Evolutionary conservation across 176 grass and related monocot species (phyloP).

Genomic region (Sorghum bicolor): DNA sequence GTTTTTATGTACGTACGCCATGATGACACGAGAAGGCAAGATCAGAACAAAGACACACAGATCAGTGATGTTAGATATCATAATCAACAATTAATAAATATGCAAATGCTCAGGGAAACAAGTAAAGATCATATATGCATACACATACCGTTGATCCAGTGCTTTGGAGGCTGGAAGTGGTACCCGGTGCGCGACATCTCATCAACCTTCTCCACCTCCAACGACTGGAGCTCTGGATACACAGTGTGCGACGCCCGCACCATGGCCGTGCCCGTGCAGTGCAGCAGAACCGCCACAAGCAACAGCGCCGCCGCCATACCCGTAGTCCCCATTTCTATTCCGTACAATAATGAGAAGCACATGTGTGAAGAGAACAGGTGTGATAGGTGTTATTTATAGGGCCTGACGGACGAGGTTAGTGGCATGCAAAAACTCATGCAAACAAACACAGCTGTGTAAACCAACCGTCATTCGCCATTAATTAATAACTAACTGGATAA

Average conservation of each 20-base stretch:
- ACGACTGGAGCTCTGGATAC: constrained; percentile 30
- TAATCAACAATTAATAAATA: neutral
- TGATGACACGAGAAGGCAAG: neutral
- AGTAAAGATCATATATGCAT: neutral
- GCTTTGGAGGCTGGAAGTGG: constrained; percentile 55
- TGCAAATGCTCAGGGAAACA: neutral
- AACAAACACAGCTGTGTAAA: too few relatives aligned
- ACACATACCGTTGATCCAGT: constrained; percentile 61
- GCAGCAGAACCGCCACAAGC: neutral
- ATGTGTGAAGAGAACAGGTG: too few relatives aligned
- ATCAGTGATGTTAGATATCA: neutral
- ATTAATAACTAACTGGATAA: too few relatives aligned
- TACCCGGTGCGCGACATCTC: constrained; percentile 42
- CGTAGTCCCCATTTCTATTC: too few relatives aligned
- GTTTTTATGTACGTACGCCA: neutral
- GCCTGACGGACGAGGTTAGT: too few relatives aligned
- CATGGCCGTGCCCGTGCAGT: too few relatives aligned
- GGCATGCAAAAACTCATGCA: too few relatives aligned
- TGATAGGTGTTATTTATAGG: too few relatives aligned
- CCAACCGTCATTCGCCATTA: too few relatives aligned
- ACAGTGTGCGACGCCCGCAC: constrained; percentile 30
- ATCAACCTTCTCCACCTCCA: neutral
- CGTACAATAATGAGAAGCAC: too few relatives aligned
- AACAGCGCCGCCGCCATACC: neutral
- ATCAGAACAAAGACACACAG: neutral